Base-by-base conservation (phyloP, 768 basidiomycete species). In the Scleroderma bovista region DNA sequence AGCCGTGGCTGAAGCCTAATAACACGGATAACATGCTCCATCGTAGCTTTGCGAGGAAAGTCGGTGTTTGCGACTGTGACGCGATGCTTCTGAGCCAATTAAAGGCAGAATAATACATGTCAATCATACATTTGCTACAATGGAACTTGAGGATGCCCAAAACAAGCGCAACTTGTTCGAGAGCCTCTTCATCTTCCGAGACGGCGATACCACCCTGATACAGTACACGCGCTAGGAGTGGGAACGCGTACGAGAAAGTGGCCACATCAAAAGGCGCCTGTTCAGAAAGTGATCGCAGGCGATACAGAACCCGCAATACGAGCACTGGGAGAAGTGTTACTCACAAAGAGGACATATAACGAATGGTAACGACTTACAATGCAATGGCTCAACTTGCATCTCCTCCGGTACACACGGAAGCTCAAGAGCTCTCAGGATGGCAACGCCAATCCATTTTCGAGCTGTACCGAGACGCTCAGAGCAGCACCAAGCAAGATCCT, bases 291-390 rank as follows among this genome's bases (percentile, higher is more conserved):
- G 79, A 86, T 17, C 88, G 82, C 0, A 98, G 65, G 17, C 89
- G 82, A 63, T 95, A 88, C 2, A 99, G 73, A 1, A 98, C 83
- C 23, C 96, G 88, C 41, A 89, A 72, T 22, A 94, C 75, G 29
- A 97, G 72, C 6, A 74, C 93, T 93, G 50, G 20, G 38, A 31
- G 37, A 37, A 23, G n/a, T 23, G 52, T 33, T 29, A 58, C 15
- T 20, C 42, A 22, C 6, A 20, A 24, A 31, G n/a, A 17, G n/a
- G 9, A 37, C 17, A 31, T 44, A 40, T 46, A 37, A 44, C 23
- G 3, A 17, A 29, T 16, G 20, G 19, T 19, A 0, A 36, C 41
- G 26, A 48, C 46, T 15, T 12, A 53, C 67, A 48, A 51, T 78
- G 76, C 29, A 94, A 64, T 0, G 78, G 79, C 61, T 98, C 95